A percentile compares a stretch with the other conserved stretches of the same genome.
These are phyloP conservation scores for Coelastrella sp. DNA, from an alignment of 139 green algal genomes.

Conservation along the genomic window DNA sequence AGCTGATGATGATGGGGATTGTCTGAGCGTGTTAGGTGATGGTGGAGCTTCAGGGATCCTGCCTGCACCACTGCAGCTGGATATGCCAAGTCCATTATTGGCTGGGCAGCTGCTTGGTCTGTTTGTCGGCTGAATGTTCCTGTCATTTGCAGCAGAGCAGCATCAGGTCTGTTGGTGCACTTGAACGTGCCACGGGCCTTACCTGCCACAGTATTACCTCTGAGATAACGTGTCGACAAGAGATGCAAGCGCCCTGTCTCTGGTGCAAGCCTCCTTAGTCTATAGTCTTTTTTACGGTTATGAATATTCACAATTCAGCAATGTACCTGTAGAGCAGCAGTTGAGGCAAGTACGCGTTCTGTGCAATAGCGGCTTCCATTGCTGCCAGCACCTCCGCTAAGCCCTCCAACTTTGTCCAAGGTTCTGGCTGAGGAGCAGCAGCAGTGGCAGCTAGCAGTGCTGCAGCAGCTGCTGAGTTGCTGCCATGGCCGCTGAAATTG, in stretches of 20 bases:
- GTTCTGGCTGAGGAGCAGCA: constrained; percentile 50
- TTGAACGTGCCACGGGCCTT: neutral
- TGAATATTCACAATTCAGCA: too few species aligned
- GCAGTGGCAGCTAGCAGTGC: constrained; percentile 36
- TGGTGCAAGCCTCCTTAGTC: too few species aligned
- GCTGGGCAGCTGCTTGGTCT: neutral
- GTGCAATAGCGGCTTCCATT: constrained; percentile 71
- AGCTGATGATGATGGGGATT: neutral
- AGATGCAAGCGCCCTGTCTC: too few species aligned
- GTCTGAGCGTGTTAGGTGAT: neutral
- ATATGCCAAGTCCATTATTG: too few species aligned
- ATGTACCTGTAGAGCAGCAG: constrained; percentile 76
- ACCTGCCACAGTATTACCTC: too few species aligned
- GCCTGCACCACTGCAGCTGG: too few species aligned
- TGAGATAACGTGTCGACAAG: neutral
- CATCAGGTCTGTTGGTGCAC: neutral
- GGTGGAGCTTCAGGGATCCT: constrained; percentile 10
- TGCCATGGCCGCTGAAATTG: neutral
- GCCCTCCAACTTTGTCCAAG: constrained; percentile 34
- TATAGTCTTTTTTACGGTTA: too few species aligned
- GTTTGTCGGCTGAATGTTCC: constrained; percentile 30
- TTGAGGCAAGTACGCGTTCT: constrained; percentile 72
- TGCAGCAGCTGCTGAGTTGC: constrained; percentile 5
- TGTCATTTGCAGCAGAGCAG: neutral
- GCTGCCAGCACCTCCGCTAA: constrained; percentile 65